Conservation (phyloP, 495 filamentous ascomycete genomes). For the Aspergillus steynii region DNA sequence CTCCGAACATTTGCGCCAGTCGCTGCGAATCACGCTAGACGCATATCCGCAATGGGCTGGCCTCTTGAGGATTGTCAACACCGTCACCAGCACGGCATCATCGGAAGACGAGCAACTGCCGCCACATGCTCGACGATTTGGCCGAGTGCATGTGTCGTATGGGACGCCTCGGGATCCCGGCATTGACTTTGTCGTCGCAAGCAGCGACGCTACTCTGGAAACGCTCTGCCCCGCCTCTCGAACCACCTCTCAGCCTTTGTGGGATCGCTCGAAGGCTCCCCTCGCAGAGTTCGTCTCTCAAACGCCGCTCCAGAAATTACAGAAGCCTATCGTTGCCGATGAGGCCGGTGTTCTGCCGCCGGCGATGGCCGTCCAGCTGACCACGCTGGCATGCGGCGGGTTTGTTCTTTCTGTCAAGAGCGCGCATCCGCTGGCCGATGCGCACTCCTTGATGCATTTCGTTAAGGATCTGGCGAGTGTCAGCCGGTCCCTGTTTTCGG, state of each 20-base stretch:
- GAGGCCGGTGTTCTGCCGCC: constrained; percentile 22
- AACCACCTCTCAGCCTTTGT: constrained; percentile 25
- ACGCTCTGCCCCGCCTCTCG: constrained; percentile 30
- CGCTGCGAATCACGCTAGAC: constrained; percentile 25
- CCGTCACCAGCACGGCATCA: constrained; percentile 7
- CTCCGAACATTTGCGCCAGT: constrained; percentile 22
- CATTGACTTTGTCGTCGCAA: constrained; percentile 33
- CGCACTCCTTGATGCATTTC: constrained; percentile 46
- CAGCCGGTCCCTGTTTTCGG: constrained; percentile 18
- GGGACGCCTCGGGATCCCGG: constrained; percentile 35
- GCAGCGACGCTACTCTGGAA: constrained; percentile 23
- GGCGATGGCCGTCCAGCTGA: constrained; percentile 39
- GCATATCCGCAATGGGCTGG: constrained; percentile 37
- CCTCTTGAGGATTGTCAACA: constrained; percentile 22
- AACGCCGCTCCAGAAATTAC: constrained; percentile 1
- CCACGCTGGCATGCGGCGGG: constrained; percentile 40
- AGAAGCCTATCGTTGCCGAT: neutral
- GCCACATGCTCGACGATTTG: constrained; percentile 32
- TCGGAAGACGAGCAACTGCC: constrained; percentile 6
- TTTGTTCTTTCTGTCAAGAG: constrained; percentile 42
- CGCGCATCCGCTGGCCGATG: constrained; percentile 51
- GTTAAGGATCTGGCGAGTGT: constrained; percentile 44
- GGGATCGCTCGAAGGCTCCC: constrained; percentile 23
- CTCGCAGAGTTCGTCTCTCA: constrained; percentile 16
- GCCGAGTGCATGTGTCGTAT: constrained; percentile 34